Evolutionary conservation across 2,329 filamentous ascomycete species (phyloP).

Genomic region (Scleromitrula shiraiana): DNA sequence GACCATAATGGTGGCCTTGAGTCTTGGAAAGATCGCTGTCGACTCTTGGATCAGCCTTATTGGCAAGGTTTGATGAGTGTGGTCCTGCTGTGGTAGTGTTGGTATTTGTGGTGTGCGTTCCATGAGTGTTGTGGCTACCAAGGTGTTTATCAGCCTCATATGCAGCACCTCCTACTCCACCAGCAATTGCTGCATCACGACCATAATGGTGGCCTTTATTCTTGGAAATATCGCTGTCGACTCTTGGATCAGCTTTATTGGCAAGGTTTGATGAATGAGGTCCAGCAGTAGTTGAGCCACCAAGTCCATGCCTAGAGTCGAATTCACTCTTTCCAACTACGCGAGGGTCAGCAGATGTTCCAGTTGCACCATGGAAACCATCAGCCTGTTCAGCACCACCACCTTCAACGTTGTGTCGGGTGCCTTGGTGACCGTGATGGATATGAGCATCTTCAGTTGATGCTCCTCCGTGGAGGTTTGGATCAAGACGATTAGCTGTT

Average conservation of each 20-base stretch:
- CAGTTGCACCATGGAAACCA: slow-evolving; percentile 12
- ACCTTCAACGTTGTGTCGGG: slow-evolving; percentile 18
- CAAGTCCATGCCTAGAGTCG: slow-evolving; percentile 14
- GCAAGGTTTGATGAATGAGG: slow-evolving; percentile 31
- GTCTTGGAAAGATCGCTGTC: slow-evolving; percentile 19
- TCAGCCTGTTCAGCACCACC: slow-evolving; percentile 25
- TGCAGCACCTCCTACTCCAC: slow-evolving; percentile 8
- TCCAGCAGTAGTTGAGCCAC: slow-evolving; percentile 25
- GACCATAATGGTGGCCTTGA: slow-evolving; percentile 13
- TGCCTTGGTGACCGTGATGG: not conserved
- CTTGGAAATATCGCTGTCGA: slow-evolving; percentile 23
- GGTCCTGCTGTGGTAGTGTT: slow-evolving; percentile 29
- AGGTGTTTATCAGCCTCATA: slow-evolving; percentile 5
- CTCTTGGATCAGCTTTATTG: slow-evolving; percentile 35
- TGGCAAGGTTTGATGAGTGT: slow-evolving; percentile 30
- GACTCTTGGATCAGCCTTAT: slow-evolving; percentile 34
- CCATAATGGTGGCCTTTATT: slow-evolving; percentile 14
- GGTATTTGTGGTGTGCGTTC: not conserved
- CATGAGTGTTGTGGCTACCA: slow-evolving; percentile 6
- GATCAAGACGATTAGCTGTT: slow-evolving; percentile 26
- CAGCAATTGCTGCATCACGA: slow-evolving; percentile 12
- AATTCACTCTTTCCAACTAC: slow-evolving; percentile 6
- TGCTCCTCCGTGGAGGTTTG: slow-evolving; percentile 11
- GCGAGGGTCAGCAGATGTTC: slow-evolving; percentile 11
- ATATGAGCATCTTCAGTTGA: slow-evolving; percentile 15